Evolutionary conservation across 179 eudicot genomes (phyloP), one percentile per base, ranked within the genome.

Genomic region (Beta corolliflora): DNA sequence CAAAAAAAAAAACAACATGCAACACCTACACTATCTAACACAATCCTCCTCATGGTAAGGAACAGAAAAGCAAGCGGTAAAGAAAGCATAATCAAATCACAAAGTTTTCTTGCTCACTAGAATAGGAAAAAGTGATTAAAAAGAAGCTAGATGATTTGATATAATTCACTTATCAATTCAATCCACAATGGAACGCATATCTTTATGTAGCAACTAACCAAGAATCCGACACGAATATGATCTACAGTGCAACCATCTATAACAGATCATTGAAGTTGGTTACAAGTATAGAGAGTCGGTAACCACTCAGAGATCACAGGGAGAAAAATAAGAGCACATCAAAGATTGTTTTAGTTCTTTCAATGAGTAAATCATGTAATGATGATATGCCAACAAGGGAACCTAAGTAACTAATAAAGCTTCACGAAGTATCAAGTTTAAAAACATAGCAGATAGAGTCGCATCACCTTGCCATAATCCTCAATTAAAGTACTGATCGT

Each of bases 401-500:
- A 52, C 45, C 76, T 11, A 50, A 8, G 46, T 21, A 29, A 21
- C 41, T 73, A 31, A 12, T 13, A 29, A 81, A 9, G n/a, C 18
- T 4, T 41, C 44, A 7, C 9, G 23, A 8, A 29, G 21, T 44
- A 76, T 44, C 10, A 29, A 74, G 13, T 55, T 59, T 14, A 52
- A 13, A 5, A 9, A 44, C 5, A 60, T 15, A 75, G 65, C 58
- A n/a, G 25, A 72, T 63, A 7, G 21, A 81, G 23, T 70, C 48
- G 66, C 77, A 73, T 84, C 77, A 97, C 99, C 99, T 93, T 82
- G 77, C 97, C 98, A 84, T 86, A 94, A 87, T 94, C 95, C 85
- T 92, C 85, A 75, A 92, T 79, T 74, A 97, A 96, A 71, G 87
- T 64, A 13, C 99, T 97, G 82, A 86, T 89, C 29, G 98, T 97